Conservation (phyloP, 2,329 filamentous ascomycete species). For the Colletotrichum liriopes region DNA sequence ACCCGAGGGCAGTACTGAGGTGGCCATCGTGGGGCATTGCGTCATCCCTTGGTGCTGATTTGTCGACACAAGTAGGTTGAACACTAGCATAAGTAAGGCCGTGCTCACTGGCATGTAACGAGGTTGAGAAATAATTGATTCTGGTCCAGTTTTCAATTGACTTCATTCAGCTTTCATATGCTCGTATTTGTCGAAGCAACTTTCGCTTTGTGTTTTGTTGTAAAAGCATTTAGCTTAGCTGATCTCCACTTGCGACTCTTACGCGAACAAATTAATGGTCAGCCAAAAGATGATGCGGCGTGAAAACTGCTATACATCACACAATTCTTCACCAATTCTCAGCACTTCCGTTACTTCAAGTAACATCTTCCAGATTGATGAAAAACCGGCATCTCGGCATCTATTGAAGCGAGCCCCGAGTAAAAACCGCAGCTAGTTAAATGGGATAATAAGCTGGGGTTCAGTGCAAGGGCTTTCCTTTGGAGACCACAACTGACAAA, state of each 20-base stretch:
- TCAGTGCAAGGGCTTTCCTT: background rate
- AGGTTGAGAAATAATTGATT: background rate
- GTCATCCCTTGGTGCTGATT: background rate
- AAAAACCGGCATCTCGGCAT: background rate
- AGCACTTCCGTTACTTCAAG: too few species aligned
- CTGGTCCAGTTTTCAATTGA: background rate
- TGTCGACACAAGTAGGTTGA: background rate
- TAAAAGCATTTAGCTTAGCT: background rate
- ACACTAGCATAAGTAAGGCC: background rate
- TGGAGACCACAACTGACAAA: too few species aligned
- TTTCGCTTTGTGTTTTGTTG: background rate
- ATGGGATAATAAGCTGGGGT: background rate
- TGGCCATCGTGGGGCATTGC: background rate
- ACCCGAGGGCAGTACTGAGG: background rate
- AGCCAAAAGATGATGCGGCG: too few species aligned
- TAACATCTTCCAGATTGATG: background rate
- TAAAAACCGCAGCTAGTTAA: background rate
- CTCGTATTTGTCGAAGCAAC: background rate
- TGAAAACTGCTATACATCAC: background rate
- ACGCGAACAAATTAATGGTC: too few species aligned
- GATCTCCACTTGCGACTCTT: background rate
- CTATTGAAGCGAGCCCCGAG: constrained; percentile 12
- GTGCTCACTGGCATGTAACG: background rate
- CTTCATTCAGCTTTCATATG: background rate
- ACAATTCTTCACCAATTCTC: too few species aligned